These are phyloP conservation scores for Parietaria judaica DNA, from an alignment of 306 rosid species.

Conservation along the genomic window DNA sequence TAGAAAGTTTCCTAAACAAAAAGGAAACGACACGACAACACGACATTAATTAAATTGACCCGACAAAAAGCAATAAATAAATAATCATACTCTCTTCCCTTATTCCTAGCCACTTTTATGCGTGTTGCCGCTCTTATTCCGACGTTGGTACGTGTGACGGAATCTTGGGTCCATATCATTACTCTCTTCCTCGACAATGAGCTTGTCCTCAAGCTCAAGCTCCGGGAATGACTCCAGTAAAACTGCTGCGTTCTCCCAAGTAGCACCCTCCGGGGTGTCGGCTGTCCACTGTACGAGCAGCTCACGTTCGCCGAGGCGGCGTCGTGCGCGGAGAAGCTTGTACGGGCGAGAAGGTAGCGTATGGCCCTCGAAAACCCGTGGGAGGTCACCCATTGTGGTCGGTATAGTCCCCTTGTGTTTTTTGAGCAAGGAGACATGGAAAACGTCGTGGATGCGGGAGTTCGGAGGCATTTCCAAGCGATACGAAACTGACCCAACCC, in stretches of 20 bases:
- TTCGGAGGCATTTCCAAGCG: background rate
- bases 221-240: background rate
- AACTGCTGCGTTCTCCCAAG: background rate
- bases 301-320: background rate
- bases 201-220: background rate
- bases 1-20: too few relatives aligned
- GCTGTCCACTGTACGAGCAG: background rate
- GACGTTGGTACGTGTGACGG: too few relatives aligned
- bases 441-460: background rate
- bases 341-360: background rate
- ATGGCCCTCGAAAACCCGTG: background rate
- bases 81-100: background rate
- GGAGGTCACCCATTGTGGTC: background rate
- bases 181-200: too few relatives aligned
- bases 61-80: background rate
- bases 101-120: too few relatives aligned
- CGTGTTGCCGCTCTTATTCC: too few relatives aligned
- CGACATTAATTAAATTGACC: background rate
- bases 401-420: background rate
- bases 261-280: background rate
- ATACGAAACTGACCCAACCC: background rate
- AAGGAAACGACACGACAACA: too few relatives aligned
- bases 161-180: too few relatives aligned
- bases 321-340: background rate
- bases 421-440: background rate